Evolutionary conservation across 2,329 filamentous ascomycete species (phyloP).

Genomic region (Alternaria infectoria): DNA sequence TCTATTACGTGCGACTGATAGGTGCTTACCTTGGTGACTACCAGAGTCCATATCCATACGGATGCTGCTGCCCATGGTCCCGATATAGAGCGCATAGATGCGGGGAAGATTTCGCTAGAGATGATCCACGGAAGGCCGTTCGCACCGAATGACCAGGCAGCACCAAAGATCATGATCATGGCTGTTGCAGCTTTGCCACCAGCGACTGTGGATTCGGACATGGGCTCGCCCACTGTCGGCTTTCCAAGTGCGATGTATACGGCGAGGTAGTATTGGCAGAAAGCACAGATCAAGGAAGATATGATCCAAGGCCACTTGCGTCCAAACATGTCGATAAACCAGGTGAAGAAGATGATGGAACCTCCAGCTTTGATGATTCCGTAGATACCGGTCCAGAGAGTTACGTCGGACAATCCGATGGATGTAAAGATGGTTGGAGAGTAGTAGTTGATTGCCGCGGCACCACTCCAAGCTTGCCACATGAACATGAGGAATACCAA

Average conservation of each 20-base stretch:
- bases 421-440: constrained; percentile 46
- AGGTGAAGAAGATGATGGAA: constrained; percentile 47
- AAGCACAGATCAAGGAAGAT: constrained; percentile 44
- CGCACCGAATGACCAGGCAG: constrained; percentile 47
- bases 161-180: constrained; percentile 51
- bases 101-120: constrained; percentile 53
- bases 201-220: constrained; percentile 42
- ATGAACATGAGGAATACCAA: constrained; percentile 52
- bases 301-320: constrained; percentile 48
- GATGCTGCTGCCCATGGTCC: constrained; percentile 47
- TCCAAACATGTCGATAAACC: constrained; percentile 47
- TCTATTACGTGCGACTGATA: background rate
- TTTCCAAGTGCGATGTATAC: constrained; percentile 46
- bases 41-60: constrained; percentile 50
- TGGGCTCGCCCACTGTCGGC: constrained; percentile 32
- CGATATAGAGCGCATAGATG: constrained; percentile 47
- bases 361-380: constrained; percentile 47
- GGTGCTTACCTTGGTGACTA: background rate
- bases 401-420: constrained; percentile 44
- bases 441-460: constrained; percentile 48
- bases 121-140: constrained; percentile 54
- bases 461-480: constrained; percentile 33
- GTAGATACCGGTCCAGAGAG: constrained; percentile 48
- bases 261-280: constrained; percentile 48
- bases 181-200: constrained; percentile 50